Conservation (phyloP, 1,284 basidiomycete genomes). For the Puccinia brachypodii region DNA sequence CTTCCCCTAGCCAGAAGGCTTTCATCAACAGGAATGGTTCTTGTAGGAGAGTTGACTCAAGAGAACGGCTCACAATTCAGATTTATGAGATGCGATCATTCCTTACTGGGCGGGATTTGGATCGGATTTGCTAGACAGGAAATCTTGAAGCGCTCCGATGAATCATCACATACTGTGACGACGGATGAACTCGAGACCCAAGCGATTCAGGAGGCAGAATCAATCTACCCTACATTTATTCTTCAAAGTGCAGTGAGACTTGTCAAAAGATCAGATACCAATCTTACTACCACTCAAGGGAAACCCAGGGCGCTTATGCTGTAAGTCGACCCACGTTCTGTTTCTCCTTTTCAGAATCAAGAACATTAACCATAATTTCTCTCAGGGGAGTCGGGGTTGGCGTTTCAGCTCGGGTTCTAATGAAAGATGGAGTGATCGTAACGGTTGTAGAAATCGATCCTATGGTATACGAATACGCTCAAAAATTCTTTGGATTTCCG, state of each 20-base stretch:
- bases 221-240: conserved; percentile 78
- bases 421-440: conserved; percentile 67
- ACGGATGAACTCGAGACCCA: conserved; percentile 57
- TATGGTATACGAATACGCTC: conserved; percentile 78
- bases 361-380: not conserved
- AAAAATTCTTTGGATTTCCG: conserved; percentile 72
- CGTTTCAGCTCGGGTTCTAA: conserved; percentile 71
- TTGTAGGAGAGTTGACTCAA: conserved; percentile 68
- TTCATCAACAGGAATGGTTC: conserved; percentile 73
- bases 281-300: conserved; percentile 55
- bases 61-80: conserved; percentile 64
- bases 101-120: conserved; percentile 85
- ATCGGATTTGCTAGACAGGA: conserved; percentile 58
- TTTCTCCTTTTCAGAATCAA: not conserved
- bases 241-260: conserved; percentile 78
- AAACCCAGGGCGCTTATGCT: conserved; percentile 68
- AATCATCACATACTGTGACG: not conserved
- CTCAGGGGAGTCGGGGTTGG: conserved; percentile 79
- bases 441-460: conserved; percentile 83
- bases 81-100: conserved; percentile 81
- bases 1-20: conserved; percentile 66
- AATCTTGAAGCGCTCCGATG: conserved; percentile 52
- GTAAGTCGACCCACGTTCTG: conserved; percentile 60
- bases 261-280: conserved; percentile 60
- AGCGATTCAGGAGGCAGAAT: conserved; percentile 59